Evolutionary conservation across 257 asterid genomes (phyloP), one percentile per base, ranked within the genome.

Genomic region (Nicotiana benthamiana): DNA sequence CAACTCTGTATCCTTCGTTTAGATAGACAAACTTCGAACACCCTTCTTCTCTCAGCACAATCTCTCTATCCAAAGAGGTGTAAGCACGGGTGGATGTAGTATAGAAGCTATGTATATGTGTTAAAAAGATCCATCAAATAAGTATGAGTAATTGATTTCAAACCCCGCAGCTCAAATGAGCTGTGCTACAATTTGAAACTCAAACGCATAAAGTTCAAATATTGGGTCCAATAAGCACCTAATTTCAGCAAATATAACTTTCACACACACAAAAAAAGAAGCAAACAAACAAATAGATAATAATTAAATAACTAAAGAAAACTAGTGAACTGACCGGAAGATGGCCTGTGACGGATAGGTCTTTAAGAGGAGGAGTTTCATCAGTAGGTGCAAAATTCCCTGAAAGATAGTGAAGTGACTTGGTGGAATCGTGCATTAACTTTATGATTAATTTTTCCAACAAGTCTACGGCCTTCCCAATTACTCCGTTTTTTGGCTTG

Each of bases 301-400:
- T 34, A 51, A 51, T 3, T 12, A 28, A 30, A 30, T 32, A 28
- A 27, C 70, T 6, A 4, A 80, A 79, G 3, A 26, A 24, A 24
- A 5, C 32, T 6, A 30, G 28, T 11, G 46, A 53, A 85, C 98
- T 89, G 82, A 95, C 99, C 48, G 98, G 99, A 2, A 95, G 93
- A 48, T 86, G 87, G 11, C 99, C 99, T 12, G 34, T 82, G 16
- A 93, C 90, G 1, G 88, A 86, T 53, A 95, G 97, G 80, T 91
- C 97, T 51, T 83, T 75, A 54, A 84, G 86, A 56, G 98, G 99
- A 54, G 98, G 92, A 68, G 98, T 91, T 85, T 95, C 99, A 53
- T 92, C 92, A 61, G 62, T 40, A 63, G 99, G 98, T 43, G 89
- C 97, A 75, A 92, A 95, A 85, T 93, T 95, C 22, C 97, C 98